phyloP scores from a whole-genome alignment of 2,329 filamentous ascomycete genomes.

The Penicillium capsulatum region DNA sequence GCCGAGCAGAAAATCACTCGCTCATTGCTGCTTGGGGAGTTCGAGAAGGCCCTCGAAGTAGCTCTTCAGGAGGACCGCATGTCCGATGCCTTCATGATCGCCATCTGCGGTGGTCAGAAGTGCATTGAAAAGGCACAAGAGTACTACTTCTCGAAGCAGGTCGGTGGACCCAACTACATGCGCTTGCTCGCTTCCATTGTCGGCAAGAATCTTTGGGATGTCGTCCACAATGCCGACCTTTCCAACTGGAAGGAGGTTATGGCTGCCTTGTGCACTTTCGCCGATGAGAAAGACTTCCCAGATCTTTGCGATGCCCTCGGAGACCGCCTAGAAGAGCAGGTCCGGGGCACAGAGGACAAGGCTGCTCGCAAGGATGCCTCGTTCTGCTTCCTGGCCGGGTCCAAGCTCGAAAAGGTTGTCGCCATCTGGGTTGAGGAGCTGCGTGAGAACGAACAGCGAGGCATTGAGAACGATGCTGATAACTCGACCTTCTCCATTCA shows the following conservation, averaged over 20 bases:
- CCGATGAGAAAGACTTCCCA: slow-evolving; percentile 82
- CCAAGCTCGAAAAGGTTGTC: slow-evolving; percentile 96
- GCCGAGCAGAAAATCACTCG: slow-evolving; percentile 84
- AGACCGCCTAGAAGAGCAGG: slow-evolving; percentile 75
- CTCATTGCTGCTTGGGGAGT: slow-evolving; percentile 83
- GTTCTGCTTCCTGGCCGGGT: slow-evolving; percentile 93
- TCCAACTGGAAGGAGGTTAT: slow-evolving; percentile 96
- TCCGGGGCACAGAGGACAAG: slow-evolving; percentile 52
- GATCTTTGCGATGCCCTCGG: slow-evolving; percentile 93
- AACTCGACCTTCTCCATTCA: slow-evolving; percentile 90
- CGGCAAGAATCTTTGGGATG: slow-evolving; percentile 94
- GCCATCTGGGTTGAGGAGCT: slow-evolving; percentile 90
- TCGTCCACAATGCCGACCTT: slow-evolving; percentile 93
- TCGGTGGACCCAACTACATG: slow-evolving; percentile 82
- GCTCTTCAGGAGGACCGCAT: slow-evolving; percentile 84
- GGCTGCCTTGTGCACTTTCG: slow-evolving; percentile 93
- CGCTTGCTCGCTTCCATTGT: slow-evolving; percentile 87
- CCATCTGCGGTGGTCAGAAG: slow-evolving; percentile 90
- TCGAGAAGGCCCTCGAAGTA: slow-evolving; percentile 82
- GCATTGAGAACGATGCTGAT: slow-evolving; percentile 62
- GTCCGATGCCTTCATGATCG: slow-evolving; percentile 96
- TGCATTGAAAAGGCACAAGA: slow-evolving; percentile 91
- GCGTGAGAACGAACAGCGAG: slow-evolving; percentile 73
- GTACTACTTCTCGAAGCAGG: slow-evolving; percentile 80
- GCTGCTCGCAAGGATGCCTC: slow-evolving; percentile 76